Evolutionary conservation across 305 asterid genomes (phyloP).

Genomic region (Fraxinus dipetala): DNA sequence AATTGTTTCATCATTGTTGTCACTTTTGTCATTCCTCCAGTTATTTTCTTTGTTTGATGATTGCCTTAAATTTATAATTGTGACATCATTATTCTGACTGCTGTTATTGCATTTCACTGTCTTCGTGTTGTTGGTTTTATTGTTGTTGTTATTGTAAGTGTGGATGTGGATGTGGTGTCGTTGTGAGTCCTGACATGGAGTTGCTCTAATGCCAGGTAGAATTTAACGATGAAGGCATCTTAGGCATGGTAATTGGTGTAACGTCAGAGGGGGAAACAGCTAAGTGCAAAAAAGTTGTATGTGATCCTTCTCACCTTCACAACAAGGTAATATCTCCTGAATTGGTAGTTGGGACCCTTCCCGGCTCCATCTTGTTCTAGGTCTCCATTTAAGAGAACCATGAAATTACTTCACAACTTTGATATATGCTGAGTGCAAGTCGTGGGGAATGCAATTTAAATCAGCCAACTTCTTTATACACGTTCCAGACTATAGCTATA

Average conservation of each 20-base stretch:
- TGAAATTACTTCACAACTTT: constrained; percentile 11
- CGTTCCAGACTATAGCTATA: background rate
- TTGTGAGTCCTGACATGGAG: constrained; percentile 22
- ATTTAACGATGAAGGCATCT: constrained; percentile 87
- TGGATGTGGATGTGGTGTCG: background rate
- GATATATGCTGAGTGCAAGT: background rate
- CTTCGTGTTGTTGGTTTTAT: background rate
- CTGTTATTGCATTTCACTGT: background rate
- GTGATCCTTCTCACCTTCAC: constrained; percentile 93
- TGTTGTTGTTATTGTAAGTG: background rate
- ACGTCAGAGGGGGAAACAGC: constrained; percentile 99
- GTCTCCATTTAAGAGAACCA: background rate
- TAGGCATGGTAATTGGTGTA: constrained; percentile 81
- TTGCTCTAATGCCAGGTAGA: constrained; percentile 60
- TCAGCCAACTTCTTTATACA: background rate
- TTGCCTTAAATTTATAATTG: background rate
- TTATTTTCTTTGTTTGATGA: background rate
- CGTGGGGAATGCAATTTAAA: background rate
- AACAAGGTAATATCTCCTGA: constrained; percentile 55
- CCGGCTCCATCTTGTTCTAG: background rate
- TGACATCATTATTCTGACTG: background rate
- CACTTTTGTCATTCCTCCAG: background rate
- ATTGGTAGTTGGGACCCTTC: constrained; percentile 4
- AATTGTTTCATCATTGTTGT: background rate
- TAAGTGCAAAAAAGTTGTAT: constrained; percentile 92